These are phyloP conservation scores for Globisporangium apiculatum DNA, from an alignment of 352 stramenopile species.

Conservation along the genomic window DNA sequence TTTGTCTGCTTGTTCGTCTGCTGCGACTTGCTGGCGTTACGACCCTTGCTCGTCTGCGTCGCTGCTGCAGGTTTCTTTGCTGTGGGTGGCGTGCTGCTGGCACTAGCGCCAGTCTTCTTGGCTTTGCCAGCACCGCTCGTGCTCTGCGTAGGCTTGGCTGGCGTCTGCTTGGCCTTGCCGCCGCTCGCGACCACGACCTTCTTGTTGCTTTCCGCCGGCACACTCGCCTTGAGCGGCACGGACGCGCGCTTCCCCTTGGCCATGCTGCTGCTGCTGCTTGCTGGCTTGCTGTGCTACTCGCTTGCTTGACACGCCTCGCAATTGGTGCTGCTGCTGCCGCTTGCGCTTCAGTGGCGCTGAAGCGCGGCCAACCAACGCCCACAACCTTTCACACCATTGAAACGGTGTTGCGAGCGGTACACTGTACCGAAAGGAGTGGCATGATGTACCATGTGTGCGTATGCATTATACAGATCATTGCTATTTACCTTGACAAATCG, in stretches of 20 bases:
- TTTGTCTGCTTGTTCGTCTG: slow-evolving; percentile 9
- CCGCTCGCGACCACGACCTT: slow-evolving; percentile 9
- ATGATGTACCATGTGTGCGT: no score
- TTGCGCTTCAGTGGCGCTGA: neutral
- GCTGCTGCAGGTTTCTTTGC: slow-evolving; percentile 8
- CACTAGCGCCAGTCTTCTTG: slow-evolving; percentile 3
- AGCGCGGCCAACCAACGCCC: slow-evolving; percentile 11
- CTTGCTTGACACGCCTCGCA: neutral
- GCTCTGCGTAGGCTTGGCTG: slow-evolving; percentile 1
- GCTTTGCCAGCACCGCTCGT: neutral
- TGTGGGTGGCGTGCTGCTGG: neutral
- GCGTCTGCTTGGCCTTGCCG: slow-evolving; percentile 1
- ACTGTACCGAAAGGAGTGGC: neutral
- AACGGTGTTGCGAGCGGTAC: neutral
- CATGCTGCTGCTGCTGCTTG: slow-evolving; percentile 7
- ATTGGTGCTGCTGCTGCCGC: neutral
- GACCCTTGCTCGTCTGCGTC: slow-evolving; percentile 6
- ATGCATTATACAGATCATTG: neutral
- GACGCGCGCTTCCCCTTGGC: slow-evolving; percentile 12
- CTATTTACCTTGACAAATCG: no score
- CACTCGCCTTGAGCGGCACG: slow-evolving; percentile 16
- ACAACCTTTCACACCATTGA: slow-evolving; percentile 15
- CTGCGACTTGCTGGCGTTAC: slow-evolving; percentile 8
- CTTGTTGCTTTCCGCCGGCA: slow-evolving; percentile 15
- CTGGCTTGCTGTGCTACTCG: neutral